Evolutionary conservation across 1,284 basidiomycete species (phyloP).

Genomic region (Cutaneotrichosporon spelunceum): DNA sequence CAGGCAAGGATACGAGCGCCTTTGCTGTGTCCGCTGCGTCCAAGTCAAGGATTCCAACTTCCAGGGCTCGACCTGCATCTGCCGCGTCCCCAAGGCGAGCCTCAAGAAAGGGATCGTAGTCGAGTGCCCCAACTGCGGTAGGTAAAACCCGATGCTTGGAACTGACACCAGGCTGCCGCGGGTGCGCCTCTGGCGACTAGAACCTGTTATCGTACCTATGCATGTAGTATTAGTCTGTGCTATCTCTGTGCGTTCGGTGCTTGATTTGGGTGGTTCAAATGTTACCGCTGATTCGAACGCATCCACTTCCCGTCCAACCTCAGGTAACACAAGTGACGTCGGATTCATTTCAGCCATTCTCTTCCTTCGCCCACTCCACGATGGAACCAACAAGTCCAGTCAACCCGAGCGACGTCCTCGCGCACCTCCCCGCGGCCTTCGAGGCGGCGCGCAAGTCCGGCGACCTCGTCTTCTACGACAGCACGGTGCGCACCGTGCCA

Average conservation of each 20-base stretch:
- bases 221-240: conserved; percentile 9
- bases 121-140: conserved; percentile 94
- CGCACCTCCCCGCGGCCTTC: conserved; percentile 60
- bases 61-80: conserved; percentile 98
- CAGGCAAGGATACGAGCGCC: conserved; percentile 86
- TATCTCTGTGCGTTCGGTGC: too few species aligned
- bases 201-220: conserved; percentile 1
- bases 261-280: too few species aligned
- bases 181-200: conserved; percentile 17
- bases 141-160: conserved; percentile 63
- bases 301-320: too few species aligned
- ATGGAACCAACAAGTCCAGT: conserved; percentile 33
- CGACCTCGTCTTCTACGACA: conserved; percentile 73
- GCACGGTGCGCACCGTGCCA: conserved; percentile 59
- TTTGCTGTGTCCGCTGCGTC: conserved; percentile 96
- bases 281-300: neutral
- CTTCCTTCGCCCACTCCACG: conserved; percentile 21
- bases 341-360: neutral
- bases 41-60: conserved; percentile 99
- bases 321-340: too few species aligned
- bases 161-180: conserved; percentile 12
- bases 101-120: conserved; percentile 89
- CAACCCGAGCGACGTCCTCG: conserved; percentile 57
- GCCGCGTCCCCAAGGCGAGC: conserved; percentile 92
- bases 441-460: conserved; percentile 62